Base-by-base conservation (phyloP, 495 filamentous ascomycete species). In the Podospora comata region DNA sequence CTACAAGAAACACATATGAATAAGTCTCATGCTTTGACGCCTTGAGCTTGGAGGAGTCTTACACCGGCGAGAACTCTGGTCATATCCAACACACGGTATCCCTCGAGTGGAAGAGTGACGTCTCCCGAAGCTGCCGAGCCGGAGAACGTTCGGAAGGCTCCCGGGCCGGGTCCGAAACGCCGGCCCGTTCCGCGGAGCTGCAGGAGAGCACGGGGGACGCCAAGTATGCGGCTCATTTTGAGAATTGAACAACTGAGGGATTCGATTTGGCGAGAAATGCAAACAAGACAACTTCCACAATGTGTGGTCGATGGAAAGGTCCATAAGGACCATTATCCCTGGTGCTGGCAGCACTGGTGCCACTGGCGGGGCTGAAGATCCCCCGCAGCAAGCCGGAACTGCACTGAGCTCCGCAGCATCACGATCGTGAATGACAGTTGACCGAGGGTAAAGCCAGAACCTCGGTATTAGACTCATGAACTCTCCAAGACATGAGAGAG, bases 31-130 rank as follows among this genome's bases (percentile, higher is more conserved):
- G 61, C 28, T 56, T 18, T 16, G 53, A 23, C 23, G 23, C 23
- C 23, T 23, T 23, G 23, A 27, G 32, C 23, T 5, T 26, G 26
- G n/a, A 1, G n/a, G n/a, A 7, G 7, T 86, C 92, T 77, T 82
- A 97, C 96, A 55, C 95, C 95, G 61, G 95, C 95, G 62, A 99
- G 84, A 16, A 99, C 96, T 82, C 95, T 86, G 0, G 95, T 97
- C 92, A 99, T 94, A 77, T 99, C 95, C 44, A 99, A 83, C 16
- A 99, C 93, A 44, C 91, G 86, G 71, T 95, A 89, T 7, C 95
- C 95, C 26, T 90, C 86, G 71, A 97, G 82, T 18, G 95, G 94
- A 2, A 84, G 78, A 30, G 80, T 72, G 6, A 71, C 70, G 58
- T 68, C 68, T 16, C 73, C 39, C 48, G 56, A 30, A 13, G 57